Percentiles rank a stretch among this genome's conserved stretches.
These are phyloP conservation scores for Aeschynomene evenia DNA, from an alignment of 306 rosid genomes.

Conservation along the genomic window DNA sequence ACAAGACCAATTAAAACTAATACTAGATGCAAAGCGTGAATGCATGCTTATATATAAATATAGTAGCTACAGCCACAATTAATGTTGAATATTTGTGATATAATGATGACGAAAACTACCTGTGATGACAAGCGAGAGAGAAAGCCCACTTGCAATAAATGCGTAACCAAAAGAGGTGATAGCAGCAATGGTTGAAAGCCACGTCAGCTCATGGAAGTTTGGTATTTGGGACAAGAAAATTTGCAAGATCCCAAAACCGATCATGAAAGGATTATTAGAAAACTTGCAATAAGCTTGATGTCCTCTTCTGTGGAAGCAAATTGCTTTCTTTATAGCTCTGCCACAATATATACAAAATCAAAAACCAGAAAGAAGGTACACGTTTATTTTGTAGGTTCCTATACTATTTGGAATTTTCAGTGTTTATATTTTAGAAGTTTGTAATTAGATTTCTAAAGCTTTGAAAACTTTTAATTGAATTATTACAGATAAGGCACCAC, in stretches of 20 bases:
- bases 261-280: constrained; percentile 57
- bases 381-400: neutral
- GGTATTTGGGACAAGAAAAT: constrained; percentile 61
- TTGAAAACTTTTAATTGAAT: neutral
- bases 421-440: neutral
- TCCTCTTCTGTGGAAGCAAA: constrained; percentile 50
- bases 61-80: neutral
- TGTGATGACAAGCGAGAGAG: constrained; percentile 36
- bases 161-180: constrained; percentile 66
- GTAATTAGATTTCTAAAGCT: neutral
- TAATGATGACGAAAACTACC: constrained; percentile 25
- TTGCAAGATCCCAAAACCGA: constrained; percentile 49
- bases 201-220: constrained; percentile 51
- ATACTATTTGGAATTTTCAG: neutral
- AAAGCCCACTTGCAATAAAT: constrained; percentile 50
- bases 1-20: neutral
- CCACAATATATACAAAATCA: neutral
- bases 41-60: too few species aligned
- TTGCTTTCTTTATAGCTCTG: constrained; percentile 53
- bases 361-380: neutral
- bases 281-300: constrained; percentile 47
- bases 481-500: neutral
- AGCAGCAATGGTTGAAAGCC: constrained; percentile 60
- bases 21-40: neutral
- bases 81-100: neutral